Base-by-base conservation (phyloP, 768 basidiomycete species). In the Stropharia rugosoannulata region DNA sequence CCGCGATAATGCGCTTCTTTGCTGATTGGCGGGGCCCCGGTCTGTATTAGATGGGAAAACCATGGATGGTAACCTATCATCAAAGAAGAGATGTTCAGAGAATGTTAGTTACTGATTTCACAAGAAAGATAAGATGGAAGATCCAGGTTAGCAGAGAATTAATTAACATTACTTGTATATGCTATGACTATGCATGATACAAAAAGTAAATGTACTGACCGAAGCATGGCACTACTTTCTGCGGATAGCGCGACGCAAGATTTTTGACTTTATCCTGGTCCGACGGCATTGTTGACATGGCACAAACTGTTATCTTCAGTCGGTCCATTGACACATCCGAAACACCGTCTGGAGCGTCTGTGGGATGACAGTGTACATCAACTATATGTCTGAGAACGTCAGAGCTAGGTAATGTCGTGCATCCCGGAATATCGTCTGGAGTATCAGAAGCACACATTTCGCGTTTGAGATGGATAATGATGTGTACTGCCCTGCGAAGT, bases 291-390 rank as follows among this genome's bases (percentile, higher is more conserved):
- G 84, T 83, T 15, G 89, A 83, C 93, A 95, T 95, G n/a, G 90
- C 87, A 58, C 90, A 91, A 39, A 97, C 76, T 0, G 81, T 86
- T 49, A 93, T 85, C 3, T 73, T 68, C 3, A 90, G 80, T 10
- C 70, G 63, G 22, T 82, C 73, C 71, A 90, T 84, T 4, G 79
- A 77, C 38, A 86, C 78, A 44, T 49, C 25, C 12, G 64, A 52
- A 0, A 68, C 45, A 7, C 58, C 59, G 1, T 64, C 63, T 1
- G 68, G 70, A 9, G 87, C 81, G 69, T 96, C 95, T 4, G 91
- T 94, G 3, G 95, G 94, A 72, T 98, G 95, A 70, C 92, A 95
- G 62, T 98, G 95, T 0, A 87, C 90, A 66, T 97, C 95, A 51
- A 86, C 79, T 54, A 98, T 74, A 62, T 91, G 91, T 18, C 70